Base-by-base conservation (phyloP, 768 basidiomycete species). In the Podaxis sp. region DNA sequence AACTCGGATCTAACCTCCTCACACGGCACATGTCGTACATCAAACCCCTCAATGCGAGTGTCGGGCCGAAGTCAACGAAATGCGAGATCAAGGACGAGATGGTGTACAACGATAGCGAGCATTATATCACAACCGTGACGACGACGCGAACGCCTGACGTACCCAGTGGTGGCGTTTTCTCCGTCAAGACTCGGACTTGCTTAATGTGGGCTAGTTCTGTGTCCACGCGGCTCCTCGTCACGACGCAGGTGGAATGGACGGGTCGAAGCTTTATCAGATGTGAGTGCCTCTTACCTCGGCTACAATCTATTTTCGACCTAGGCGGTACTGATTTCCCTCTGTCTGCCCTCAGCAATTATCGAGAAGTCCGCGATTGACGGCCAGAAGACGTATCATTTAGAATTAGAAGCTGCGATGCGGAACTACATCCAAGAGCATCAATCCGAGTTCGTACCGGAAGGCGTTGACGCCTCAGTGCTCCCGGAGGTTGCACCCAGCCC, bases 241-340 rank as follows among this genome's bases (percentile, higher is more conserved):
- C 93, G 44, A 93, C 91, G 3, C 85, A 90, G 64, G 92, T 98
- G 1, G 95, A 98, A 62, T 99, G 96, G 95, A 93, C 92, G 0
- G 95, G 95, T 47, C 82, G 94, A 66, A 95, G 93, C 74, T 98
- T 98, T 75, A 95, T 99, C 73, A 96, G 92, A 75, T 90, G 95
- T 94, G 32, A 35, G 69, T 62, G 5, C 4, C 13, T 47, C 36
- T 35, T 10, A 7, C n/a, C 18, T 18, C 18, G 1, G 42, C 42
- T 21, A n/a, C 46, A 25, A 9, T 48, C 11, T 63, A 27, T 50
- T 3, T 9, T 60, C 40, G 10, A 2, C 37, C 1, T 48, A 35
- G 18, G 14, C 38, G 38, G 5, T 46, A 27, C 53, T 61, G 37
- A 47, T 44, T 16, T 25, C 10, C 36, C 28, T 9, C 44, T 38